Evolutionary conservation across 495 filamentous ascomycete genomes (phyloP), one percentile per base, ranked within the genome.

Genomic region (Daldinia grandis): DNA sequence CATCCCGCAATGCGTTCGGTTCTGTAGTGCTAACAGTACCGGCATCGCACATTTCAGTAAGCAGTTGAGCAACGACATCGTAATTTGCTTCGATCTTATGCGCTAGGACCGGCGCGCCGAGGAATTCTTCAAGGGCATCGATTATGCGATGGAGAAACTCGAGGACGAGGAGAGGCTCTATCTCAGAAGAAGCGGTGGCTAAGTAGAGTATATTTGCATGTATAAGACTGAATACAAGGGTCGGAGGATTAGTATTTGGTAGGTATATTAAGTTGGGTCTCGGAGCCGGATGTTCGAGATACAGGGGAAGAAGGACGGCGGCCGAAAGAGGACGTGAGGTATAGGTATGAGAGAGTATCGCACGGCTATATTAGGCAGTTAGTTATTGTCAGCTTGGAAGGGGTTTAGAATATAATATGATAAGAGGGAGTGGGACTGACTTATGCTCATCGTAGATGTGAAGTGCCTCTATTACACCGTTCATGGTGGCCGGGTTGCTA

Each of bases 11-110:
- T 6, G 94, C 93, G 81, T 98, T 98, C 3, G 92, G 92, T 77
- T 99, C 95, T 10, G 95, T 97, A 49, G 93, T 97, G 75, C 87
- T 91, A 12, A 97, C 85, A n/a, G 89, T 85, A 3, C 95, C 96
- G 12, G 88, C 94, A 87, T 99, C 95, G 78, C 94, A 97, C 90
- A 98, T 97, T 81, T 99, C 95, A 72, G 90, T 91, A 28, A 98
- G 84, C 7, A 99, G 81, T 79, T 98, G 96, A 17, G 94, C 94
- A 24, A 97, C 92, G 47, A 98, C 90, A 88, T 98, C 93, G 76
- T 98, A 99, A 78, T 88, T 92, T 31, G 83, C 83, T 78, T 97
- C 93, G 73, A 99, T 90, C 81, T 94, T 97, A 64, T 83, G 84
- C 15, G 93, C 90, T 21, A 97, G 81, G 58, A 99, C 79, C 3